A percentile compares a stretch with the other conserved stretches of the same genome.
phyloP scores from a whole-genome alignment of 73 alveolate species.

The Diophrys sp. region DNA sequence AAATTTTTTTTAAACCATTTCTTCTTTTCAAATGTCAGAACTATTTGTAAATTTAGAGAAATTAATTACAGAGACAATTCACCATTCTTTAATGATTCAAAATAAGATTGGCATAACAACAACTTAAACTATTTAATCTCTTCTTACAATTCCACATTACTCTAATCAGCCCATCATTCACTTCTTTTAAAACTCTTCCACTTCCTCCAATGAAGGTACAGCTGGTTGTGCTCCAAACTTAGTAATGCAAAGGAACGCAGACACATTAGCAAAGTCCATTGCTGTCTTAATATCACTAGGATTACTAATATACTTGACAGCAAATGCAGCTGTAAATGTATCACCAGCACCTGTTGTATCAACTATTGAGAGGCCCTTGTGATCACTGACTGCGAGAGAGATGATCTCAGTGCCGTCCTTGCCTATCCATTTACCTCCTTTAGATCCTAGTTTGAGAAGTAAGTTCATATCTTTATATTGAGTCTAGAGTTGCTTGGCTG shows the following conservation, averaged over 20 bases:
- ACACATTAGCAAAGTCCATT: constrained; percentile 39
- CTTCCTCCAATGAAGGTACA: constrained; percentile 37
- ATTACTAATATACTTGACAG: constrained; percentile 17
- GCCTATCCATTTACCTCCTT: constrained; percentile 7
- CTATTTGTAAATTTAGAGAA: too few relatives aligned
- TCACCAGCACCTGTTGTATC: constrained; percentile 76
- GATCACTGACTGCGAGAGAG: constrained; percentile 22
- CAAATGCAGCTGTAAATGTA: constrained; percentile 61
- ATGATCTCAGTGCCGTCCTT: neutral
- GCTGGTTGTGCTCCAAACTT: constrained; percentile 64
- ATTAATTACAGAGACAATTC: too few relatives aligned
- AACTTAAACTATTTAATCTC: too few relatives aligned
- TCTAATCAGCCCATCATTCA: neutral
- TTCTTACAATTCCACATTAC: too few relatives aligned
- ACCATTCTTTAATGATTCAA: too few relatives aligned
- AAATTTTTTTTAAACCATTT: too few relatives aligned
- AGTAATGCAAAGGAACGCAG: constrained; percentile 59
- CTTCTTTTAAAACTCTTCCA: neutral
- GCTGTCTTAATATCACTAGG: constrained; percentile 21
- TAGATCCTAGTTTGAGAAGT: constrained; percentile 43
- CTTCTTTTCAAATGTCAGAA: too few relatives aligned
- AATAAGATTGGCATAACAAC: too few relatives aligned
- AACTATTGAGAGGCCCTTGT: constrained; percentile 30
- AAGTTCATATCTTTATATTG: constrained; percentile 15
- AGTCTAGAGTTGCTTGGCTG: neutral